Evolutionary conservation across 2,329 filamentous ascomycete species (phyloP), one percentile per base, ranked within the genome.

Genomic region (Colletotrichum destructivum): DNA sequence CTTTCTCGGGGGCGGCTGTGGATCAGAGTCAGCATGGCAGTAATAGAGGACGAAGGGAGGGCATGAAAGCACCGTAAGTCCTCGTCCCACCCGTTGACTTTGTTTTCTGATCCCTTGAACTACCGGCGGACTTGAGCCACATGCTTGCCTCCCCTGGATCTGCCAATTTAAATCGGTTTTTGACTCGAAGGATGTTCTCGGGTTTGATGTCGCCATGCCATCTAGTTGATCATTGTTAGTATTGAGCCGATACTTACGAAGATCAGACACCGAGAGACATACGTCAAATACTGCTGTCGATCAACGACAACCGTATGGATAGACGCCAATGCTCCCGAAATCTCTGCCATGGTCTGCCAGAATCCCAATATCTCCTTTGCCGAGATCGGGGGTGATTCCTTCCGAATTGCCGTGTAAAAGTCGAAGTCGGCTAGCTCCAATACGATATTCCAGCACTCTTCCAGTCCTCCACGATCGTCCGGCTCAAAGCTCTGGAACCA

Each of bases 131-230:
- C 7, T 52, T 52, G 1, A 68, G 16, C 23, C 15, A 5, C 56
- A 60, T 75, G 31, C 66, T 75, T 0, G 80, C 77, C 62, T 81
- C 81, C 0, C 82, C 82, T 7, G 78, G 80, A 65, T 84, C 83
- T 1, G 81, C 80, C 0, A 84, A 75, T 67, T 84, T 83, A 64
- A 81, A 82, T 2, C 77, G 63, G 4, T 75, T 78, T 3, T 76
- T 57, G 0, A 84, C 77, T 2, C 67, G 54, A 6, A 82, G 66
- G 12, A 82, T 81, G 51, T 81, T 82, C 47, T 78, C 78, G 1
- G 80, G 80, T 47, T 81, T 81, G 47, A 82, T 77, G 54, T 82
- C 78, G 12, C 78, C 78, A 71, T 84, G 82, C 80, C 81, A 83
- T 1, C 81, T 83, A 35, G 26, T 31, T 9, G 6, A 7, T 31